Base-by-base conservation (phyloP, 441 rosid species). In the Melastoma candidum region DNA sequence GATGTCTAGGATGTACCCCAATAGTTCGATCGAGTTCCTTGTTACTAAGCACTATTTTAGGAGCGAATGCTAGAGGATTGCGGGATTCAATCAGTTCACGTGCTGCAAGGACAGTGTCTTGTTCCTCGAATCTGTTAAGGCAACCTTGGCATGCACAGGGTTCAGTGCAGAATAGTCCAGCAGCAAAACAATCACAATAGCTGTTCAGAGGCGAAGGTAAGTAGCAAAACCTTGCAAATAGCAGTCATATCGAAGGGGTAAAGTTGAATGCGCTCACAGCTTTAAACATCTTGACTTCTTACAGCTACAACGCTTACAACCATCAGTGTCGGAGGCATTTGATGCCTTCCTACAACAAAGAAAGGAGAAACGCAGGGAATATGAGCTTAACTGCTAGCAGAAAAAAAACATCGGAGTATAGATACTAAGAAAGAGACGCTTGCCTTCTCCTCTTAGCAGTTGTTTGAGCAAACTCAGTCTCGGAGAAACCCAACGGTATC, bases 131-230 rank as follows among this genome's bases (percentile, higher is more conserved):
- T 58, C 44, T 73, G 72, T 83, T 83, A 25, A 59, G 51, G 74
- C 84, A 80, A 47, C 55, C 53, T 45, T 59, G 57, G 24, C 87
- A 83, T 22, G 72, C 48, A 57, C 87, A 80, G 17, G 66, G 59
- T 11, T 63, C 77, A 0, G 29, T 58, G 49, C 90, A 83, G 62
- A 69, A 74, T 39, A 64, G 4, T 26, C 76, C 80, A 0, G 78
- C 72, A 3, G 74, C 74, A 75, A 76, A 83, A 68, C 87, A 83
- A 51, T 78, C 83, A 9, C 90, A 83, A 12, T 80, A 75, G 55
- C 90, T 83, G 81, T 60, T 47, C 51, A 48, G 49, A 44, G 49
- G 58, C 39, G 8, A 27, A 26, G 36, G 11, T 26, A 39, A 39
- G 5, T 29, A n/a, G n/a, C 3, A 39, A 43, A 47, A 70, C 64